Base-by-base conservation (phyloP, 2,329 filamentous ascomycete genomes). In the Paecilomyces sp. region DNA sequence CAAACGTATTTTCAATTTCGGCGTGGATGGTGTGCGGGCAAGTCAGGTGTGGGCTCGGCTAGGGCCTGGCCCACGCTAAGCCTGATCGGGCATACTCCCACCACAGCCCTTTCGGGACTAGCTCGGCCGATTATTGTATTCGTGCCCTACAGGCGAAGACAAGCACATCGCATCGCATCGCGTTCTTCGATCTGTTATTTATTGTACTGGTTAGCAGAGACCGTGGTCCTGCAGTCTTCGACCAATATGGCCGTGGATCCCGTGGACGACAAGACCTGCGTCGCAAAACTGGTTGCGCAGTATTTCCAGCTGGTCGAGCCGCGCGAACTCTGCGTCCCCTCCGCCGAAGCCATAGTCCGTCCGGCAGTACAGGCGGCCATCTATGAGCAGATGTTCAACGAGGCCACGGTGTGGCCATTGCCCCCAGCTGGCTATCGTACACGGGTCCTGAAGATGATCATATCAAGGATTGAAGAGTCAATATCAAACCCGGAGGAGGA, bases 401-500 rank as follows among this genome's bases (percentile, higher is more conserved):
- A 83, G 15, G 77, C 81, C 51, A 78, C 75, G 0, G 69, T 85
- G 55, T 73, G 77, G 56, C 82, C 83, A 66, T 77, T 83, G 7
- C 89, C 89, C 18, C 88, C 90, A 7, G 77, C 80, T 22, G 79
- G 87, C 57, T 96, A 96, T 70, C 85, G 87, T 65, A 74, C 88
- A 15, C 83, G 85, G 61, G 83, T 91, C 0, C 75, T 97, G 57
- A 96, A 96, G 72, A 79, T 85, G 63, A 80, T 97, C 34, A 77
- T 91, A 12, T 76, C 80, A 7, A 83, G 80, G 59, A 86, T 96
- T 57, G 91, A 96, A 73, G 77, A 81, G 31, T 84, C 88, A 34
- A 91, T 96, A 55, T 81, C 85, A 60, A 86, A 96, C 72, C 92
- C 91, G 74, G 90, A 96, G 66, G 82, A 90, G 81, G 86, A 96